These are phyloP conservation scores for Leccinum solheimii DNA, from an alignment of 1,284 basidiomycete species.

Conservation along the genomic window DNA sequence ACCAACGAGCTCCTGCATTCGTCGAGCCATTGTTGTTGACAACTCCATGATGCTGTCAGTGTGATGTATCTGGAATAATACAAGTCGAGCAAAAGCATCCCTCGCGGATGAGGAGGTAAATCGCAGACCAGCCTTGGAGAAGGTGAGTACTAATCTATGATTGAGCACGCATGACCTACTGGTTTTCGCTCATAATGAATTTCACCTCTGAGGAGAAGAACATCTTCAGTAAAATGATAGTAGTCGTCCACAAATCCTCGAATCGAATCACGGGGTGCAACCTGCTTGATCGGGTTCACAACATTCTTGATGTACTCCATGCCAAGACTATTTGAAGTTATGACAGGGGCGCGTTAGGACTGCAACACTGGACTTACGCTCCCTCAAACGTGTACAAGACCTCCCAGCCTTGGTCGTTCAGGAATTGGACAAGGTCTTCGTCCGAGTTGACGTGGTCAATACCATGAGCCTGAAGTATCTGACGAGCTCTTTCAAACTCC, in stretches of 20 bases:
- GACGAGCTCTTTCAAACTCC: conserved; percentile 25
- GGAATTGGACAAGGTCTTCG: conserved; percentile 32
- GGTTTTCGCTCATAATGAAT: conserved; percentile 48
- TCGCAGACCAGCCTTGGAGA: conserved; percentile 39
- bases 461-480: conserved; percentile 13
- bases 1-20: conserved; percentile 37
- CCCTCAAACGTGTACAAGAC: conserved; percentile 42
- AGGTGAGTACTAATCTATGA: conserved; percentile 29
- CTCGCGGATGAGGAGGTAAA: conserved; percentile 39
- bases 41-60: conserved; percentile 35
- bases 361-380: conserved; percentile 33
- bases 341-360: background rate
- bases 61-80: conserved; percentile 39
- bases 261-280: conserved; percentile 37
- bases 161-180: conserved; percentile 25
- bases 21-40: conserved; percentile 35
- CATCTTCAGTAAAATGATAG: conserved; percentile 34
- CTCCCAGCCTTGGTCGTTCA: conserved; percentile 41
- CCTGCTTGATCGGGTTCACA: conserved; percentile 40
- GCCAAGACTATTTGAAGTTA: conserved; percentile 36
- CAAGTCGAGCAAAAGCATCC: conserved; percentile 36
- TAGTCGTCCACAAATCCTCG: conserved; percentile 45
- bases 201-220: conserved; percentile 46
- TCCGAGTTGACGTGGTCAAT: conserved; percentile 27
- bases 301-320: conserved; percentile 49